Percentiles rank a stretch among this genome's conserved stretches.
Conservation (phyloP, 2,329 filamentous ascomycete species). For the Cladosporium sp. region DNA sequence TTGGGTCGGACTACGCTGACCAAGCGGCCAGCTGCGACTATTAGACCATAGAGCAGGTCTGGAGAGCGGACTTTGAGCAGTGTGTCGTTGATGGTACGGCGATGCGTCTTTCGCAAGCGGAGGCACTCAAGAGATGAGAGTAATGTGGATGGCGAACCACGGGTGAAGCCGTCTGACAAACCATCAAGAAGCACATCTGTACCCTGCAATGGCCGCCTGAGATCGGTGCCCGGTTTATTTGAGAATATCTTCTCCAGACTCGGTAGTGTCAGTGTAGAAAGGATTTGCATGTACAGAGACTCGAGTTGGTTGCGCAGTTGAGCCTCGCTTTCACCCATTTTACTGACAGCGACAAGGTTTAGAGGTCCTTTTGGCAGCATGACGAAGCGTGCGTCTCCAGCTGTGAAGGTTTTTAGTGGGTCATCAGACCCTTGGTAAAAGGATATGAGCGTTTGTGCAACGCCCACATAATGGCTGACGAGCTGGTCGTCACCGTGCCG, state of each 20-base stretch:
- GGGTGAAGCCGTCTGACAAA: constrained; percentile 90
- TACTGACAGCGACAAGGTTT: constrained; percentile 91
- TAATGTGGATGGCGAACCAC: constrained; percentile 83
- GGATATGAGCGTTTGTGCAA: constrained; percentile 96
- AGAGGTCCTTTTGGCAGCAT: constrained; percentile 81
- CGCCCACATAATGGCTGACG: constrained; percentile 90
- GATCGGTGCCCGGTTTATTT: constrained; percentile 87
- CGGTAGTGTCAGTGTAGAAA: constrained; percentile 90
- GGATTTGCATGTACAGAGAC: constrained; percentile 95
- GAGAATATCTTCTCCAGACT: constrained; percentile 84
- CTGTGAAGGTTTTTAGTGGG: constrained; percentile 77
- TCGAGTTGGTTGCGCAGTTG: constrained; percentile 87
- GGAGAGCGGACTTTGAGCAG: constrained; percentile 76
- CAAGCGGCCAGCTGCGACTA: constrained; percentile 87
- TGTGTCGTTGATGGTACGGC: constrained; percentile 80
- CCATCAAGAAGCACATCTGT: constrained; percentile 90
- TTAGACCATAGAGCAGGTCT: constrained; percentile 84
- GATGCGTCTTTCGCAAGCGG: constrained; percentile 84
- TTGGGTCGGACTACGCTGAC: constrained; percentile 94
- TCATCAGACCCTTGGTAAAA: constrained; percentile 85
- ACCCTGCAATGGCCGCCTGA: constrained; percentile 84
- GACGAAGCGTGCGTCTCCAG: constrained; percentile 83
- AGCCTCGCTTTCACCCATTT: constrained; percentile 84
- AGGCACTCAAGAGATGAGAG: constrained; percentile 90
- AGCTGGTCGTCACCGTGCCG: constrained; percentile 86